Evolutionary conservation across 805 yeast genomes (phyloP), one percentile per base, ranked within the genome.

Genomic region (Lipomyces mesembrius): DNA sequence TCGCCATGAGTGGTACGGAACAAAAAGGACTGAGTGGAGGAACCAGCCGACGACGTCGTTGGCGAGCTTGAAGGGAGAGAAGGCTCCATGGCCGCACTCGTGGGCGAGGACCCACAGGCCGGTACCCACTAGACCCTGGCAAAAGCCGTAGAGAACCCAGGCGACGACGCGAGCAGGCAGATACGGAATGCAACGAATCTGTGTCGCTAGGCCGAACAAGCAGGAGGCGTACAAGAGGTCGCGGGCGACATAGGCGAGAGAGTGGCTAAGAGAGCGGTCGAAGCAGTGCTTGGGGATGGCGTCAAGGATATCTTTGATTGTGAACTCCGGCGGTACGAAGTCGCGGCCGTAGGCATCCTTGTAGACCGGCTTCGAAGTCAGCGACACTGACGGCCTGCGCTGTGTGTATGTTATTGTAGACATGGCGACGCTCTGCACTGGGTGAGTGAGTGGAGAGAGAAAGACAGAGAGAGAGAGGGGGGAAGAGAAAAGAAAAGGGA

Each of bases 81-180:
- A 91, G 27, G 96, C 96, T 73, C 87, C 89, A 78, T 91, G 97
- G 68, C 97, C 97, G 82, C 97, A 91, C 79, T 91, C 97, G 79
- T 91, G 97, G 62, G 96, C 95, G 80, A 91, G 76, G 60, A 91
- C 89, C 96, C 96, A 91, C 59, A 88, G 62, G 58, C 96, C 96
- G 37, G 92, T 88, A 66, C 88, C 87, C 67, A 89, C 85, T 63
- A 90, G 79, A 35, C 94, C 92, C 73, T 85, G 85, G 57, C 79
- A 75, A 62, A 83, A 75, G 22, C 86, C 77, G 75, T 89, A 87
- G 20, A 76, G 78, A 52, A 82, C 71, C 94, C 95, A 90, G 59
- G 85, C 83, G 7, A 79, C 76, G 65, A 83, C 83, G 70, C 95
- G 83, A 6, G 82, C 74, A 12, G 76, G 70, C 46, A 74, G 72